Evolutionary conservation across 2,329 filamentous ascomycete species (phyloP).

Genomic region (Fusarium brachygibbosum): DNA sequence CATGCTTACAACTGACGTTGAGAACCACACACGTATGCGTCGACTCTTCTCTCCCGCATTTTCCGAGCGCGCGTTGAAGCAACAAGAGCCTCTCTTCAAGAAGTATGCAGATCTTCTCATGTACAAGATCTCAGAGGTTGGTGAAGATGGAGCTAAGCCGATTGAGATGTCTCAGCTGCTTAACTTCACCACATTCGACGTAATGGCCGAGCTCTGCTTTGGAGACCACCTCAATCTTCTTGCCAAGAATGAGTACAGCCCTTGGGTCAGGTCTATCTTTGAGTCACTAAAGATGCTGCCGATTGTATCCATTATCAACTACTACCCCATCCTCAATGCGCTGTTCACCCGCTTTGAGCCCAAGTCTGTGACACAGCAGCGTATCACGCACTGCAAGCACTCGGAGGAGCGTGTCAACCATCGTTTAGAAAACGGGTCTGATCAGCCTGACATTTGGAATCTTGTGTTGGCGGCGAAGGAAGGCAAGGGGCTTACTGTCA

Average conservation of each 20-base stretch:
- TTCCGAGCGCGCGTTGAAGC: conserved; percentile 27
- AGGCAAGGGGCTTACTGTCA: conserved; percentile 17
- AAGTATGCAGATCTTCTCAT: conserved; percentile 25
- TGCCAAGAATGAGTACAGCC: conserved; percentile 43
- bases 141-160: conserved; percentile 7
- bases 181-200: conserved; percentile 49
- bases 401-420: conserved; percentile 14
- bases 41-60: conserved; percentile 22
- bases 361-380: conserved; percentile 13
- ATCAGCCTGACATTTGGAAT: conserved; percentile 30
- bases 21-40: conserved; percentile 12
- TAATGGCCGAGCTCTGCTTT: conserved; percentile 47
- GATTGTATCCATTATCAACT: conserved; percentile 2
- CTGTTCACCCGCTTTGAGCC: conserved; percentile 15
- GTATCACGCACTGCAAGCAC: conserved; percentile 19
- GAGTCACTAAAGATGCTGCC: conserved; percentile 14
- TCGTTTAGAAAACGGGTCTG: conserved; percentile 12
- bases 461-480: conserved; percentile 20
- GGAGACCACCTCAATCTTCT: conserved; percentile 48
- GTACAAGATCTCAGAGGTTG: conserved; percentile 18
- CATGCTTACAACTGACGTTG: conserved; percentile 8
- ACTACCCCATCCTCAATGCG: conserved; percentile 11
- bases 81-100: conserved; percentile 21
- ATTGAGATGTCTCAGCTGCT: conserved; percentile 18
- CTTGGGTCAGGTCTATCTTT: conserved; percentile 49